Evolutionary conservation across 164 flowering plant genomes (phyloP).

Genomic region (Dillenia turbinata): DNA sequence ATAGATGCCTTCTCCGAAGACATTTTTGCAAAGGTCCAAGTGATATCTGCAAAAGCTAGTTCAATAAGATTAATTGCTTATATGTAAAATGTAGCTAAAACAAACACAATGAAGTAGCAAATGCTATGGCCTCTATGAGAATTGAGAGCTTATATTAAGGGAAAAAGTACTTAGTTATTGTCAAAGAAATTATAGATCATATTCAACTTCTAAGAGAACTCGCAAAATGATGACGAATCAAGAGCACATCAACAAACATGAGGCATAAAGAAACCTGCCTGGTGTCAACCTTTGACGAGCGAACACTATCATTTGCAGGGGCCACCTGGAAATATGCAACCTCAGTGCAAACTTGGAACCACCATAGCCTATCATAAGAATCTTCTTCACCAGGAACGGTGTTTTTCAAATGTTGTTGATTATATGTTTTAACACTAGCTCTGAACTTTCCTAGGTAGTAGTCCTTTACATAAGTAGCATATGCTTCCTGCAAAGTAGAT

Average conservation of each 20-base stretch:
- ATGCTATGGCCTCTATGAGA: background rate
- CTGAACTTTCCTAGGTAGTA: slow-evolving; percentile 50
- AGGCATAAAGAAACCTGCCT: slow-evolving; percentile 32
- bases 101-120: background rate
- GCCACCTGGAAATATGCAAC: slow-evolving; percentile 98
- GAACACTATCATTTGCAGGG: slow-evolving; percentile 83
- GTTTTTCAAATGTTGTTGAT: slow-evolving; percentile 55
- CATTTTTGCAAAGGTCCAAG: slow-evolving; percentile 90
- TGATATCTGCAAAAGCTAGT: slow-evolving; percentile 58
- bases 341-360: slow-evolving; percentile 99
- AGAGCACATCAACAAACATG: background rate
- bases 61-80: background rate
- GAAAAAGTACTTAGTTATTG: too few species aligned
- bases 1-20: slow-evolving; percentile 81
- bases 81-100: background rate
- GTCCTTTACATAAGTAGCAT: slow-evolving; percentile 78
- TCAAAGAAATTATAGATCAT: background rate
- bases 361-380: slow-evolving; percentile 70
- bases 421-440: slow-evolving; percentile 47
- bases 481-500: slow-evolving; percentile 55
- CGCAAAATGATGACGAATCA: background rate
- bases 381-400: slow-evolving; percentile 35
- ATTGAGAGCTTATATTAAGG: too few species aligned
- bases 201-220: background rate
- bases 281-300: slow-evolving; percentile 71